Evolutionary conservation across 176 grass and related monocot genomes (phyloP).

Genomic region (Saccharum officinarum): DNA sequence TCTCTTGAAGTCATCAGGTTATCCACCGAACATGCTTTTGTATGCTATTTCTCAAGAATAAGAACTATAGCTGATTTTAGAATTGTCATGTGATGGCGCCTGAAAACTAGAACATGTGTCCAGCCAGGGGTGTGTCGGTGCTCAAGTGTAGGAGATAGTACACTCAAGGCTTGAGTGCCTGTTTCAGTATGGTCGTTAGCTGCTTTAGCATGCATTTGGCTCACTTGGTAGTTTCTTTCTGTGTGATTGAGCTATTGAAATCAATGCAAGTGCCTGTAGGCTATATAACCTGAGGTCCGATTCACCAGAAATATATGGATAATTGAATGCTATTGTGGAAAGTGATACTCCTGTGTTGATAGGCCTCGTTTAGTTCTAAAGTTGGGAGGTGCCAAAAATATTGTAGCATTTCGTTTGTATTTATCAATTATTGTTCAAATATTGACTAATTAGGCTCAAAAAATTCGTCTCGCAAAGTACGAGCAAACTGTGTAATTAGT

Average conservation of each 20-base stretch:
- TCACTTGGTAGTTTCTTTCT: constrained; percentile 1
- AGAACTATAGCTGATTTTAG: constrained; percentile 12
- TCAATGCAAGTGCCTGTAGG: constrained; percentile 8
- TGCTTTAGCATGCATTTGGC: not conserved
- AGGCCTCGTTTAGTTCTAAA: too few species aligned
- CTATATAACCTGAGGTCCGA: not conserved
- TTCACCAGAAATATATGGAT: not conserved
- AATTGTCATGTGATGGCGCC: constrained; percentile 15
- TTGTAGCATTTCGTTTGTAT: too few species aligned
- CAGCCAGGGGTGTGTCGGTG: not conserved
- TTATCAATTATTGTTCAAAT: too few species aligned
- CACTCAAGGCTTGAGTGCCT: not conserved
- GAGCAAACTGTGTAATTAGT: too few species aligned
- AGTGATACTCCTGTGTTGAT: not conserved
- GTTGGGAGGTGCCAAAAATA: too few species aligned
- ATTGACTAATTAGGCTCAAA: too few species aligned
- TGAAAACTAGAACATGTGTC: constrained; percentile 14
- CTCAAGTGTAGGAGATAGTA: not conserved
- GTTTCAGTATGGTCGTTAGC: constrained; percentile 17
- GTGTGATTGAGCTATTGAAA: not conserved
- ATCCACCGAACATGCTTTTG: constrained; percentile 10
- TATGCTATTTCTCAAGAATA: constrained; percentile 11
- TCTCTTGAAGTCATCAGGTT: constrained; percentile 34
- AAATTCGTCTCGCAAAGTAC: too few species aligned
- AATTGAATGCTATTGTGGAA: constrained; percentile 7